Evolutionary conservation across 169 alveolate species (phyloP), one percentile per base, ranked within the genome.

Genomic region (Plasmodium gaboni): DNA sequence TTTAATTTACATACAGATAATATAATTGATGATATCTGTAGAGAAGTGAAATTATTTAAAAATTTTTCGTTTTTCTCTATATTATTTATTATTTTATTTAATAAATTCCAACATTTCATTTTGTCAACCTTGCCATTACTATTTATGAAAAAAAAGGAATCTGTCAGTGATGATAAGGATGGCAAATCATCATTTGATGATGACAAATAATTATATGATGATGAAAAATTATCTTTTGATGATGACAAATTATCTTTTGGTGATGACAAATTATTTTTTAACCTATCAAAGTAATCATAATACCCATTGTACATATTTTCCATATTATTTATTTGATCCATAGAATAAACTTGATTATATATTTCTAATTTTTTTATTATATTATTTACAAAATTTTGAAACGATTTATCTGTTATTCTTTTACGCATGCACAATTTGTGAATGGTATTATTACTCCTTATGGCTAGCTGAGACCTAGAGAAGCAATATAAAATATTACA

Each of bases 1-100:
- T 83, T 69, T 63, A 83, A 53, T 32, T 83, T 83, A 10, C n/a
- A 59, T 48, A 83, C n/a, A 2, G 91, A 83, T 26, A 83, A 64
- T 0, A 64, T 53, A 42, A 83, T 15, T 17, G 91, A 83, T 1
- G 91, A 83, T 13, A 83, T 69, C 46, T 83, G 91, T 24, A 69
- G 2, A 8, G 86, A 51, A 9, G 50, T 68, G 1, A 83, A 19
- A 0, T 44, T 55, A 28, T 71, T 61, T 22, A 83, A 63, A 24
- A 83, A 46, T 8, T 42, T 48, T 24, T 83, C 85, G 17, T 57
- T 32, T 32, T 32, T 83, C n/a, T 67, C 46, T 26, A 63, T 12
- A 32, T 65, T 24, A 6, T 67, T 19, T 55, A 55, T 55, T 55
- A 55, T 15, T 22, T 13, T 55, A 15, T 6, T 15, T 55, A 55